Conservation (phyloP, 2,329 filamentous ascomycete genomes). For the Emericellopsis atlantica region DNA sequence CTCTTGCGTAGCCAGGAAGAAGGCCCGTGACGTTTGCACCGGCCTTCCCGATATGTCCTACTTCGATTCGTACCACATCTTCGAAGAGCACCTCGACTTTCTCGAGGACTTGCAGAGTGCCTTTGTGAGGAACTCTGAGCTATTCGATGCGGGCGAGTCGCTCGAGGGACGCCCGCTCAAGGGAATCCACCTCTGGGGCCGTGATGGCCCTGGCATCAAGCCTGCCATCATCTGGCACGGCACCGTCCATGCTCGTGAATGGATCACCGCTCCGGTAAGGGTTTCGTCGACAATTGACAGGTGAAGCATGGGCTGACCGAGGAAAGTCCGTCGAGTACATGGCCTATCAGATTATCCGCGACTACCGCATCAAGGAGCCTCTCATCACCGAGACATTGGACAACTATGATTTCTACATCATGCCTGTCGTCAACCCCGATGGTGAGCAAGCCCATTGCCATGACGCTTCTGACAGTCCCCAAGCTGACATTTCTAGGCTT, state of each 20-base stretch:
- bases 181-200: slow-evolving; percentile 45
- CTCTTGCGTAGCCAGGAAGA: neutral
- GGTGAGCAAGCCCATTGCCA: slow-evolving; percentile 16
- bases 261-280: slow-evolving; percentile 31
- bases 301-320: neutral
- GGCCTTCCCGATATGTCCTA: slow-evolving; percentile 3
- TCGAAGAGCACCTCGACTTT: slow-evolving; percentile 35
- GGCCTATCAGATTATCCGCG: slow-evolving; percentile 29
- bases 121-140: slow-evolving; percentile 30
- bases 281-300: neutral
- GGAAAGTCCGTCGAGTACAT: slow-evolving; percentile 36
- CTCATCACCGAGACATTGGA: slow-evolving; percentile 26
- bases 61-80: slow-evolving; percentile 40
- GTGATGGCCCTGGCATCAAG: slow-evolving; percentile 26
- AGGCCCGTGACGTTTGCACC: slow-evolving; percentile 1
- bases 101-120: slow-evolving; percentile 27
- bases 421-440: slow-evolving; percentile 50
- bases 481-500: slow-evolving; percentile 26
- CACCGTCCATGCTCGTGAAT: slow-evolving; percentile 47
- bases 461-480: no score
- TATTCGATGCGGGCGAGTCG: slow-evolving; percentile 34
- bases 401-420: slow-evolving; percentile 54
- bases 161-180: slow-evolving; percentile 40
- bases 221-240: slow-evolving; percentile 43
- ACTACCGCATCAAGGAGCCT: slow-evolving; percentile 8